These are phyloP conservation scores for Fimicolochytrium jonesii DNA, from an alignment of 192 early-diverging fungal genomes.

Conservation along the genomic window DNA sequence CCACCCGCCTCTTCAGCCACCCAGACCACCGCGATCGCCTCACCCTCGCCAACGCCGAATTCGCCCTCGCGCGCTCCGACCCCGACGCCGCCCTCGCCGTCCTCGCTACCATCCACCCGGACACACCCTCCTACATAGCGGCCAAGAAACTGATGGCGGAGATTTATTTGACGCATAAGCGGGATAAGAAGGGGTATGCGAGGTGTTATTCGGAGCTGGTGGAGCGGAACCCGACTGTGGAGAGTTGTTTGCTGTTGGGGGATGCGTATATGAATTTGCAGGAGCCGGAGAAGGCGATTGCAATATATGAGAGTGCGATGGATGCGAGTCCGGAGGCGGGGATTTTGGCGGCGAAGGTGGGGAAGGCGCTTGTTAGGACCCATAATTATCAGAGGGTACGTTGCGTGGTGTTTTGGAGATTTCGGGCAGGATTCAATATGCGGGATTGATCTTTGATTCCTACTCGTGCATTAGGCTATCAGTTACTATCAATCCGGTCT, in stretches of 20 bases:
- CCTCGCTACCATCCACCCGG: conserved; percentile 29
- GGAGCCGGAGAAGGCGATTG: conserved; percentile 53
- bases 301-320: conserved; percentile 48
- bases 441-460: no score
- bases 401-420: no score
- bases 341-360: conserved; percentile 42
- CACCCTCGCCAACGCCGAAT: conserved; percentile 39
- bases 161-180: conserved; percentile 50
- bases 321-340: conserved; percentile 34
- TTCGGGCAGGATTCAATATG: no score
- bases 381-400: conserved; percentile 45
- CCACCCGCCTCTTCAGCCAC: conserved; percentile 29
- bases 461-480: no score
- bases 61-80: conserved; percentile 33
- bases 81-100: conserved; percentile 38
- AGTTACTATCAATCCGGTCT: conserved; percentile 43
- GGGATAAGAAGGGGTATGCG: conserved; percentile 49
- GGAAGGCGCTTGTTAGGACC: conserved; percentile 42
- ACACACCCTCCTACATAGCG: conserved; percentile 37
- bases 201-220: conserved; percentile 47
- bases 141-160: conserved; percentile 42
- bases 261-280: conserved; percentile 56
- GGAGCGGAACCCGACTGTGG: conserved; percentile 39
- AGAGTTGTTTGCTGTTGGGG: conserved; percentile 47
- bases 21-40: no score